These are phyloP conservation scores for Lagenidium giganteum DNA, from an alignment of 352 stramenopile species.

Conservation along the genomic window DNA sequence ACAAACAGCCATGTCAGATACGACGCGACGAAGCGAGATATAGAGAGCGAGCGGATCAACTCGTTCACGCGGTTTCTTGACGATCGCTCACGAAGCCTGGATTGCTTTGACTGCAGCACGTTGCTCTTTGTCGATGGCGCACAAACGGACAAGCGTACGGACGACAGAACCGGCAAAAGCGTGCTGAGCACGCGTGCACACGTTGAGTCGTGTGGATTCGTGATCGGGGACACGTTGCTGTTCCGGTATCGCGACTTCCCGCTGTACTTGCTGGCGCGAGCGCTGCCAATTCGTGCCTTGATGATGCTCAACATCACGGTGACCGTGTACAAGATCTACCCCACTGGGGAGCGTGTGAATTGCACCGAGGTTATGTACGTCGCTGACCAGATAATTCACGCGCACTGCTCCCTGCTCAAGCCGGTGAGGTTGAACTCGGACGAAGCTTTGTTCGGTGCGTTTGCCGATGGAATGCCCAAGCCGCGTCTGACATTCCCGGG, in stretches of 20 bases:
- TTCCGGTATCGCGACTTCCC: constrained; percentile 25
- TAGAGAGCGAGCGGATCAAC: constrained; percentile 14
- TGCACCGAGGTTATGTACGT: constrained; percentile 13
- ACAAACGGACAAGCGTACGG: no score
- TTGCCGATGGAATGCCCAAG: no score
- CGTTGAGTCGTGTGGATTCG: constrained; percentile 25
- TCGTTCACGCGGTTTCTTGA: constrained; percentile 33
- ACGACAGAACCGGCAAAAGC: neutral
- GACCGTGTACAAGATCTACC: constrained; percentile 20
- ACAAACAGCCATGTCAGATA: neutral
- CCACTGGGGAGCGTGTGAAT: constrained; percentile 13
- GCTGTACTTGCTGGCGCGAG: constrained; percentile 19
- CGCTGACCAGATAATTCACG: constrained; percentile 24
- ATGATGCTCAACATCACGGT: constrained; percentile 32
- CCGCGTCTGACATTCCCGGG: no score
- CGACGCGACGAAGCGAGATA: no score
- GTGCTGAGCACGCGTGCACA: constrained; percentile 26
- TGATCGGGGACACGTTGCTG: constrained; percentile 22
- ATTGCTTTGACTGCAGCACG: constrained; percentile 24
- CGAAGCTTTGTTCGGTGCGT: constrained; percentile 9
- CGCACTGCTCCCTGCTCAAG: constrained; percentile 26
- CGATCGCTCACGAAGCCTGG: constrained; percentile 20
- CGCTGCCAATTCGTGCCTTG: constrained; percentile 16
- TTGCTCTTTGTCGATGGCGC: constrained; percentile 19
- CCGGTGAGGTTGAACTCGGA: constrained; percentile 5